phyloP scores from a whole-genome alignment of 73 alveolate species.

The Paramecium biaurelia region DNA sequence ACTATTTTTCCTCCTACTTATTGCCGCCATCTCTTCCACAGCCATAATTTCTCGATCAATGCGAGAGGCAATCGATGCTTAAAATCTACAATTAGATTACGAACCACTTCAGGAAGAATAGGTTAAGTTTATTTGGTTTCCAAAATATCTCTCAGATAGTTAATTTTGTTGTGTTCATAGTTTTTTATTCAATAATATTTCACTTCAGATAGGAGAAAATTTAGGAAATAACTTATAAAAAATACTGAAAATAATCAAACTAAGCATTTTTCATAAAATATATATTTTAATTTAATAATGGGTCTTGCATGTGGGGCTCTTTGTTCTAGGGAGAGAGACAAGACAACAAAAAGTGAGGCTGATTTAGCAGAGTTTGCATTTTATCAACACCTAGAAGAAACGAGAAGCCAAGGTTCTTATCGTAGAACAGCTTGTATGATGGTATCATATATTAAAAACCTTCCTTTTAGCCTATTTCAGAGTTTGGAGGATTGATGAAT shows the following conservation, averaged over 20 bases:
- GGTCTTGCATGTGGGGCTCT: constrained; percentile 42
- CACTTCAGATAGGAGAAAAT: background rate
- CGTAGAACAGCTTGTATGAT: constrained; percentile 41
- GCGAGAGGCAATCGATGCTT: background rate
- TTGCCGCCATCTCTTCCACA: background rate
- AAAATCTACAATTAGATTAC: background rate
- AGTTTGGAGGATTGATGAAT: background rate
- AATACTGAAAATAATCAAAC: background rate
- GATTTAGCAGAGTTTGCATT: constrained; percentile 30
- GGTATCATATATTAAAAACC: background rate
- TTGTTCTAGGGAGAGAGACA: constrained; percentile 29
- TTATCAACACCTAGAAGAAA: constrained; percentile 9
- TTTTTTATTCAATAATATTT: background rate
- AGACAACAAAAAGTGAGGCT: background rate
- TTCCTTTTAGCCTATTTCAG: background rate
- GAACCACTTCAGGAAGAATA: background rate
- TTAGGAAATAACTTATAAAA: background rate
- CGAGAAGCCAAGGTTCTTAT: constrained; percentile 17
- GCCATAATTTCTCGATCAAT: background rate
- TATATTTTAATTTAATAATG: background rate
- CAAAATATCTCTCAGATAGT: too few relatives aligned
- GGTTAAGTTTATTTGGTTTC: too few relatives aligned
- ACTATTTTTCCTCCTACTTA: too few relatives aligned
- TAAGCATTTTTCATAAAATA: too few relatives aligned
- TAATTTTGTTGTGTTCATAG: too few relatives aligned